Base-by-base conservation (phyloP, 805 yeast genomes). In the Ogataea ganodermae region DNA sequence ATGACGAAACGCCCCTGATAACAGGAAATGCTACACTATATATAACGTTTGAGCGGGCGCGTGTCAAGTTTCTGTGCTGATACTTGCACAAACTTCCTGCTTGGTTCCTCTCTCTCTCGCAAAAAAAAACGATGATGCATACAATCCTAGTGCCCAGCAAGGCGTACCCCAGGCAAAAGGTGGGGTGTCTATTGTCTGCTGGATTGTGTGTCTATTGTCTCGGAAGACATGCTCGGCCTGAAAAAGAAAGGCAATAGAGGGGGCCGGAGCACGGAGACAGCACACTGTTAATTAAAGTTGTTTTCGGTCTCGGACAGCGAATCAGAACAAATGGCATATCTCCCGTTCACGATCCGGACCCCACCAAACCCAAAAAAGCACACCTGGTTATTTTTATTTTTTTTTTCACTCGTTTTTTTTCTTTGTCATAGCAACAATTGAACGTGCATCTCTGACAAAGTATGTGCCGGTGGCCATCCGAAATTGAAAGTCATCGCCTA, bases 181-280 rank as follows among this genome's bases (percentile, higher is more conserved):
- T 35, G 46, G 46, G 46, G 46, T 26, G 46, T 22, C 40, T 43
- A 43, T 43, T 43, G 46, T 43, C 17, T 26, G 35, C 17, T 18
- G 21, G 16, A 38, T 27, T 28, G 23, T 27, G 10, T 13, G 7
- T 3, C 16, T 35, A 35, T 43, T 43, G 46, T 43, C n/a, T 8
- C n/a, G 10, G n/a, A 17, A 20, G 4, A 21, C 18, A 28, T 20
- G 35, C 12, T n/a, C 16, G 13, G 27, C 10, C 20, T 8, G 27
- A 28, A 38, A 38, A 38, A 28, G 35, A 38, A 38, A 38, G 35
- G 22, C 20, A 22, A 13, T 17, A 10, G 35, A 7, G 35, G 42
- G 32, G 42, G 14, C 21, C 16, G 30, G 40, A 24, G 40, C 42
- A 38, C 35, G 35, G 26, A 38, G 35, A 12, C 16, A 18, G 10